Conservation (phyloP, 768 basidiomycete species). For the Dacryopinax primogenitus region DNA sequence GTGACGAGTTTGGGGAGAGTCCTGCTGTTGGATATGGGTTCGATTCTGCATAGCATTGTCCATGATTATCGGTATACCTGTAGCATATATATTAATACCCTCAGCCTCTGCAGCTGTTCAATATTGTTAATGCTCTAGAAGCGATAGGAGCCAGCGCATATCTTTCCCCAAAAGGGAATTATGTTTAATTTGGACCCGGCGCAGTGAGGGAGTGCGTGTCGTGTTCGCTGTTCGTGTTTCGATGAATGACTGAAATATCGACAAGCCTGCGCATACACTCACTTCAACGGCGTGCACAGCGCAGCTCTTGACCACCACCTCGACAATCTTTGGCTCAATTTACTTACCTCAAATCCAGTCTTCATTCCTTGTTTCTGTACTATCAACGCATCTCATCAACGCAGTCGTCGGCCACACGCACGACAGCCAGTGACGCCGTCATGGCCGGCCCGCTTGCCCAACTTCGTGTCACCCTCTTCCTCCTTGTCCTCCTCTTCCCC, state of each 20-base stretch:
- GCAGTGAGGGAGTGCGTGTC: neutral
- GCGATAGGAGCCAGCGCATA: no score
- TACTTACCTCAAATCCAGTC: neutral
- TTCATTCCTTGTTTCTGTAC: neutral
- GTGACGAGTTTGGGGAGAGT: no score
- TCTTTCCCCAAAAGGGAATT: neutral
- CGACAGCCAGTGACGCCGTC: neutral
- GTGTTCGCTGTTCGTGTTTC: neutral
- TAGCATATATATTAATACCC: no score
- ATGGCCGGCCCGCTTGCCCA: neutral
- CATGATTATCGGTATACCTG: no score
- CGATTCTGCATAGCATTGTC: no score
- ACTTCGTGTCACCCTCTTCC: neutral
- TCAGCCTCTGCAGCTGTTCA: no score
- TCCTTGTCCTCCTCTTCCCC: slow-evolving; percentile 2
- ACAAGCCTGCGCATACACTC: neutral
- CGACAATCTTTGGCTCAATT: no score
- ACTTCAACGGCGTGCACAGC: neutral
- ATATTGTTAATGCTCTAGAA: no score
- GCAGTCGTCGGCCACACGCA: neutral
- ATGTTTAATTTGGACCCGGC: neutral
- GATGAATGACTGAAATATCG: neutral
- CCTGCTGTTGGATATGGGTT: no score
- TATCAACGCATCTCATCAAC: neutral
- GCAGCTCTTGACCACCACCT: no score